Conservation (phyloP, 768 basidiomycete genomes). For the Galerina marginata region DNA sequence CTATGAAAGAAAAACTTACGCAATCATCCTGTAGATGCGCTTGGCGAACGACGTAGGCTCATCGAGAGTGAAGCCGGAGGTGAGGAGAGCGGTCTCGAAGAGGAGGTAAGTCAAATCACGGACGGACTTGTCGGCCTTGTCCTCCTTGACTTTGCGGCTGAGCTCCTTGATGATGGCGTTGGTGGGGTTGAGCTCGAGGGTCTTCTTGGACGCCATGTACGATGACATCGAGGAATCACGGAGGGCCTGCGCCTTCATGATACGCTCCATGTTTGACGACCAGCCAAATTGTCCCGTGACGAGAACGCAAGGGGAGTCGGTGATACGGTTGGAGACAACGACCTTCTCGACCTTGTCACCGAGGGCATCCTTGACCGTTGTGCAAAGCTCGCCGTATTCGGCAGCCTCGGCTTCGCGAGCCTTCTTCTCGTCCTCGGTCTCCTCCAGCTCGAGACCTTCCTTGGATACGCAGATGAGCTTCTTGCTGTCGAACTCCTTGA, state of each 20-base stretch:
- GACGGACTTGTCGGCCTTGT: slow-evolving; percentile 98
- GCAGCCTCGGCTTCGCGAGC: slow-evolving; percentile 83
- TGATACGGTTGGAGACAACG: slow-evolving; percentile 95
- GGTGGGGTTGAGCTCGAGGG: slow-evolving; percentile 90
- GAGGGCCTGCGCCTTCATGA: slow-evolving; percentile 99
- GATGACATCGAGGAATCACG: slow-evolving; percentile 98
- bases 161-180: slow-evolving; percentile 97
- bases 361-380: slow-evolving; percentile 96
- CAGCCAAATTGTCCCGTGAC: slow-evolving; percentile 99
- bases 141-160: slow-evolving; percentile 92
- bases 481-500: slow-evolving; percentile 99
- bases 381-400: slow-evolving; percentile 87
- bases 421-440: slow-evolving; percentile 98
- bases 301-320: slow-evolving; percentile 94
- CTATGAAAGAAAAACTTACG: slow-evolving; percentile 29
- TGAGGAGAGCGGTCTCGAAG: slow-evolving; percentile 96
- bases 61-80: slow-evolving; percentile 94
- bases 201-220: slow-evolving; percentile 99
- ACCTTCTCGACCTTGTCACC: slow-evolving; percentile 99
- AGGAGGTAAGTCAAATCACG: slow-evolving; percentile 94
- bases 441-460: slow-evolving; percentile 98
- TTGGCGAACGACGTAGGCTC: slow-evolving; percentile 94
- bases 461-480: slow-evolving; percentile 98
- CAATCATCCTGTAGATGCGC: slow-evolving; percentile 98
- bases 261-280: slow-evolving; percentile 99